Evolutionary conservation across 2,329 filamentous ascomycete genomes (phyloP), one percentile per base, ranked within the genome.

Genomic region (Penicillium sp.): DNA sequence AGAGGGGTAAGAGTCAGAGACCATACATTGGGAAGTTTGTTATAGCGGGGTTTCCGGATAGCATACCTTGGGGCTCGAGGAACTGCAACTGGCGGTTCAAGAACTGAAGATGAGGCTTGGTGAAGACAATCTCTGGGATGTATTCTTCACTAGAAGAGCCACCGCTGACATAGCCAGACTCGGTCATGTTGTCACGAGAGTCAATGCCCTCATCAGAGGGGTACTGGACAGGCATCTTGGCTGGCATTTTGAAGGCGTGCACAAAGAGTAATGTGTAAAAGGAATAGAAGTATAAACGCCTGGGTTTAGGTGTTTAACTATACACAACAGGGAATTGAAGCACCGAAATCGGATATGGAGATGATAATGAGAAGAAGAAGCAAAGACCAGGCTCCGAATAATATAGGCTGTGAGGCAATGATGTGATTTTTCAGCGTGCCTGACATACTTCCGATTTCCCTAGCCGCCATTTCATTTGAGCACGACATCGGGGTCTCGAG

Each of bases 61-160:
- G 26, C 78, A 65, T 72, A 85, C 84, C 84, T 77, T 93, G 83
- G 60, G 95, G 91, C 72, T 93, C 87, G 76, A 98, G 90, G 71
- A 88, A 85, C 75, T 95, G 90, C 67, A 99, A 81, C 76, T 96
- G 91, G 63, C 87, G 79, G 82, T 99, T 99, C 74, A 99, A 84
- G 76, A 93, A 93, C 69, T 90, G 88, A 66, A 98, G 82, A 76
- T 99, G 93, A 62, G 89, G 85, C 74, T 89, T 89, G 64, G 91
- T 93, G 80, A 99, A 91, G 76, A 88, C 87, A 68, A 98, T 83
- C 59, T 90, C 85, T 14, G 93, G 90, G 21, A 93, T 82, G 63
- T 80, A 80, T 52, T 81, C 79, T 44, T 84, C 80, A 66, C 84
- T 88, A 35, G 85, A 87, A 33, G 85, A 87, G 51, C 82, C 81